Evolutionary conservation across 306 rosid species (phyloP).

Genomic region (Ammopiptanthus mongolicus): DNA sequence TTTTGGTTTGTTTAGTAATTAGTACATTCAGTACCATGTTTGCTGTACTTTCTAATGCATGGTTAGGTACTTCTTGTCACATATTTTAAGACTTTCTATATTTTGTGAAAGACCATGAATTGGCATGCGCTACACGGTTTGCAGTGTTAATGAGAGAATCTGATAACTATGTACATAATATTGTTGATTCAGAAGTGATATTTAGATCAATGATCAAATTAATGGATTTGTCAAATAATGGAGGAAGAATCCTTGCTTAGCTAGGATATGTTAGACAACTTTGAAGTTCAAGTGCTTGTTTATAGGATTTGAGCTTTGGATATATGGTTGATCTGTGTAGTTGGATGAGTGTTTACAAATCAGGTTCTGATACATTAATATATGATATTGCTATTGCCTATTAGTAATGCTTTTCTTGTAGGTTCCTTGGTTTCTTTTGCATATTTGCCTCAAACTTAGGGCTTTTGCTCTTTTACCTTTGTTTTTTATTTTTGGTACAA

Average conservation of each 20-base stretch:
- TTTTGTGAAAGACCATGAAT: neutral
- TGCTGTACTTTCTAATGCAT: neutral
- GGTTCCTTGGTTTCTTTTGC: conserved; percentile 11
- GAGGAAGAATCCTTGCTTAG: neutral
- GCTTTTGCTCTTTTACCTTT: neutral
- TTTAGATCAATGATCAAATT: conserved; percentile 5
- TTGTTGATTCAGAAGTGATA: neutral
- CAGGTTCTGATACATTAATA: neutral
- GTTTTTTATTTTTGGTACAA: neutral
- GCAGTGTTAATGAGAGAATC: neutral
- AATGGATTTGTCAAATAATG: neutral
- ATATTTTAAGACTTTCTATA: neutral
- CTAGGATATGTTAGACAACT: neutral
- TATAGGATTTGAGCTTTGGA: neutral
- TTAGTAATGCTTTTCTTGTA: conserved; percentile 14
- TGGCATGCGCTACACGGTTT: no score
- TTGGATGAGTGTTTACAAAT: conserved; percentile 15
- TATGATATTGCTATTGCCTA: neutral
- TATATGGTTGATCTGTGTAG: conserved; percentile 9
- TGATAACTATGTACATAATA: neutral
- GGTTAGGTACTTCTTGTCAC: neutral
- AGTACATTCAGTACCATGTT: neutral
- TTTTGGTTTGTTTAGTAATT: neutral
- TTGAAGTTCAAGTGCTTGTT: conserved; percentile 8
- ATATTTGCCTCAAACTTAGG: neutral